phyloP scores from a whole-genome alignment of 345 rosid genomes.

The Cardamine chenopodiifolia region DNA sequence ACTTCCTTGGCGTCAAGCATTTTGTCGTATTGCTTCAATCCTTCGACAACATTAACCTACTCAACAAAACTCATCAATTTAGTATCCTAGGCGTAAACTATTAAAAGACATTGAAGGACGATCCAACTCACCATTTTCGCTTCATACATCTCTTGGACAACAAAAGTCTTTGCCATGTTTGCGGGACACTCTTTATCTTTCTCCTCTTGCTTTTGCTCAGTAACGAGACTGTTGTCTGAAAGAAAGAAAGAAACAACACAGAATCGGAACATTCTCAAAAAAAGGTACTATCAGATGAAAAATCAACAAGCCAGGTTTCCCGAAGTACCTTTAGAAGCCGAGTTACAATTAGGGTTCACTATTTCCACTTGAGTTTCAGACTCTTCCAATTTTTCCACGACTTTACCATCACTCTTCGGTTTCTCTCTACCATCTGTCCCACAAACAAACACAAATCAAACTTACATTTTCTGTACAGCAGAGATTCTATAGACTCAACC shows the following conservation, averaged over 20 bases:
- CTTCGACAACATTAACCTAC: slow-evolving; percentile 95
- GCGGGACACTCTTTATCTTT: slow-evolving; percentile 51
- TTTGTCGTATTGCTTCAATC: slow-evolving; percentile 72
- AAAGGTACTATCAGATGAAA: neutral
- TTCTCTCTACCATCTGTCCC: slow-evolving; percentile 56
- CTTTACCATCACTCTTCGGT: slow-evolving; percentile 44
- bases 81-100: neutral
- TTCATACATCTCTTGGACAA: slow-evolving; percentile 63
- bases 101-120: slow-evolving; percentile 19
- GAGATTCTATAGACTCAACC: neutral
- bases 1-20: slow-evolving; percentile 62
- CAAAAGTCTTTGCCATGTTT: slow-evolving; percentile 58
- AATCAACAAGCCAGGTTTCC: neutral
- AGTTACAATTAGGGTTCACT: slow-evolving; percentile 42
- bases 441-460: slow-evolving; percentile 22
- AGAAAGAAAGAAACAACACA: slow-evolving; percentile 1
- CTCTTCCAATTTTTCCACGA: slow-evolving; percentile 34
- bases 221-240: slow-evolving; percentile 52
- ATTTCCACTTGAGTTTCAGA: slow-evolving; percentile 43
- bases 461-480: neutral
- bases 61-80: slow-evolving; percentile 9
- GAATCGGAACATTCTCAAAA: neutral
- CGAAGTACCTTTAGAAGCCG: slow-evolving; percentile 55
- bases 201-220: slow-evolving; percentile 48
- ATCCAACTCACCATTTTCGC: slow-evolving; percentile 63